Evolutionary conservation across 1,284 basidiomycete species (phyloP).

Genomic region (Ceratobasidium sp.): DNA sequence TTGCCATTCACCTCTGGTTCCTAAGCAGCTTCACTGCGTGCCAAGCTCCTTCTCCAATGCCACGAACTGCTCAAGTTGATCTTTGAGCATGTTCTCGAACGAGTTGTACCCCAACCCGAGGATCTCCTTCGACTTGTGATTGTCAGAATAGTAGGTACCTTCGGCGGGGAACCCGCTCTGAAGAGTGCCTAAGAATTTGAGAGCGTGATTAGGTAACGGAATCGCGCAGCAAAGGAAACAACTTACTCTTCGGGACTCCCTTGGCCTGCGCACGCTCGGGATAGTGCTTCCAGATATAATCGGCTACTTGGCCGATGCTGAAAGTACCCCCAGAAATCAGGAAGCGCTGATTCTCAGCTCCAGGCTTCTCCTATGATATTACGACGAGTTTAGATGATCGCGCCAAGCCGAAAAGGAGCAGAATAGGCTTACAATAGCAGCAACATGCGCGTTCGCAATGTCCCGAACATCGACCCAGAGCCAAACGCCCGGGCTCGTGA

Average conservation of each 20-base stretch:
- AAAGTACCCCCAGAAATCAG: slow-evolving; percentile 42
- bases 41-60: slow-evolving; percentile 41
- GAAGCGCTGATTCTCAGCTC: slow-evolving; percentile 43
- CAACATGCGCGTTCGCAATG: slow-evolving; percentile 26
- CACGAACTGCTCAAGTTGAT: slow-evolving; percentile 42
- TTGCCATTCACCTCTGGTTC: too few species aligned
- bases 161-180: slow-evolving; percentile 27
- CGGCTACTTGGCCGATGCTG: slow-evolving; percentile 38
- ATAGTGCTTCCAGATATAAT: slow-evolving; percentile 47
- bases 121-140: slow-evolving; percentile 44
- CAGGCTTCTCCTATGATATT: slow-evolving; percentile 26
- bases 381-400: neutral
- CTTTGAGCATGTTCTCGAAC: slow-evolving; percentile 44
- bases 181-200: neutral
- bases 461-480: slow-evolving; percentile 45
- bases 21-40: too few species aligned
- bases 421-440: neutral
- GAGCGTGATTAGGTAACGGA: neutral
- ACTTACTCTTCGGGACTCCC: slow-evolving; percentile 37
- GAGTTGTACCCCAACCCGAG: slow-evolving; percentile 46
- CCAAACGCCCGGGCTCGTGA: neutral
- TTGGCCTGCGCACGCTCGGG: slow-evolving; percentile 46
- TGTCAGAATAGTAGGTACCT: slow-evolving; percentile 41
- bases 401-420: neutral
- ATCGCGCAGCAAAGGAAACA: neutral